Evolutionary conservation across 1,284 basidiomycete species (phyloP), one percentile per base, ranked within the genome.

Genomic region (Exobasidium rhododendri): DNA sequence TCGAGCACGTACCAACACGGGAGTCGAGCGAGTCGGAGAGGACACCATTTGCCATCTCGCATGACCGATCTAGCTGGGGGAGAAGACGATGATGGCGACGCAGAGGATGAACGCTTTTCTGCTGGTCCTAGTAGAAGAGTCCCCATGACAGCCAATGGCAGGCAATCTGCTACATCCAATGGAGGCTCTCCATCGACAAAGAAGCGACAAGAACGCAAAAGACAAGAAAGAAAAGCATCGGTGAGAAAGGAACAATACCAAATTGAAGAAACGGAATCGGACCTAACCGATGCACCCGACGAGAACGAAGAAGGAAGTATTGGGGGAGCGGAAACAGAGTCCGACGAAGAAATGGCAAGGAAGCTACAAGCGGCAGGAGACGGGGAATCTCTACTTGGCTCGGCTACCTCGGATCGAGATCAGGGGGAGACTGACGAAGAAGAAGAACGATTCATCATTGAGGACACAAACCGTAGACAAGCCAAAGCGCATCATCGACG

Each of bases 381-480:
- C 30, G 75, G 73, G 45, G 76, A 77, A 35, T 78, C 76, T 14
- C 67, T 78, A 11, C 65, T 78, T n/a, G 76, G 76, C 43, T 77
- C 74, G n/a, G 76, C 67, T 51, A 66, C 65, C 56, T 75, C 73
- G 3, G 57, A 58, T 20, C n/a, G 29, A 32, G 57, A 58, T 26
- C 67, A 66, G 55, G 70, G 75, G 2, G 74, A 75, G 28, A 67
- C 65, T n/a, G 68, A 75, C 44, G 67, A 70, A 28, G 68, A 77
- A 28, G 76, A 78, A 35, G 74, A 75, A 51, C 64, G 69, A 22
- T 78, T 70, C 66, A 72, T 78, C 58, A 75, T 78, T 45, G 61
- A 67, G 31, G 74, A 77, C n/a, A 72, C 71, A n/a, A 40, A n/a
- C 26, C 4, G 56, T 7, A 63, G 46, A 43, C 51, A 65, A 24